Conservation (phyloP, 2,329 filamentous ascomycete genomes). For the Metarhizium humberi region DNA sequence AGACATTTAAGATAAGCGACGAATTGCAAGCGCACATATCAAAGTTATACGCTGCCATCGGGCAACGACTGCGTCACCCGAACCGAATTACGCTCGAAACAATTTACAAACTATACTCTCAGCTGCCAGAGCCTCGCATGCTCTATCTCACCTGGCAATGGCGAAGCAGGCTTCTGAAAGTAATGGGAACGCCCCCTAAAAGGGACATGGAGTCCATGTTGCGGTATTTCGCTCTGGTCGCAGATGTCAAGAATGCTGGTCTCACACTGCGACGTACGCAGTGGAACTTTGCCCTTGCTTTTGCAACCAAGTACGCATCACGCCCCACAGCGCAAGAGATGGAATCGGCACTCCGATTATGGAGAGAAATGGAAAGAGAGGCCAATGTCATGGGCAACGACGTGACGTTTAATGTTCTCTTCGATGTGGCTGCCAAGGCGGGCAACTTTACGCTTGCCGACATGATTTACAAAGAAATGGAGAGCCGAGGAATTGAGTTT, state of each 20-base stretch:
- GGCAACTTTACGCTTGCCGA: conserved; percentile 79
- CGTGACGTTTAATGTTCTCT: conserved; percentile 90
- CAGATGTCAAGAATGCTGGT: conserved; percentile 70
- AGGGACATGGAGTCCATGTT: conserved; percentile 56
- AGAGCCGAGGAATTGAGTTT: conserved; percentile 53
- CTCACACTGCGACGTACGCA: conserved; percentile 58
- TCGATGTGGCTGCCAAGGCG: conserved; percentile 77
- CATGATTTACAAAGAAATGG: conserved; percentile 77
- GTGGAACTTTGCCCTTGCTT: conserved; percentile 79
- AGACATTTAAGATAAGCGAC: conserved; percentile 26
- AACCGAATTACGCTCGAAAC: conserved; percentile 28
- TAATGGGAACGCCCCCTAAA: conserved; percentile 54
- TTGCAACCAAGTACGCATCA: conserved; percentile 63
- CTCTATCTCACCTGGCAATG: conserved; percentile 37
- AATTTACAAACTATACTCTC: conserved; percentile 40
- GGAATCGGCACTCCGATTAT: conserved; percentile 60
- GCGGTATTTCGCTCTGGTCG: conserved; percentile 73
- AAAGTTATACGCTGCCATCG: conserved; percentile 32
- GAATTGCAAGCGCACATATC: conserved; percentile 25
- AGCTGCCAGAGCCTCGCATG: conserved; percentile 43
- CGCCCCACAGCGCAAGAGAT: conserved; percentile 49
- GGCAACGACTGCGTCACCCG: conserved; percentile 31
- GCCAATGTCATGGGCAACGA: conserved; percentile 56
- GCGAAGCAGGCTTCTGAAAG: conserved; percentile 56
- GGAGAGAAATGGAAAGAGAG: conserved; percentile 80